Conservation (phyloP, 1,139 yeast species). For the Taphrina flavorubra region DNA sequence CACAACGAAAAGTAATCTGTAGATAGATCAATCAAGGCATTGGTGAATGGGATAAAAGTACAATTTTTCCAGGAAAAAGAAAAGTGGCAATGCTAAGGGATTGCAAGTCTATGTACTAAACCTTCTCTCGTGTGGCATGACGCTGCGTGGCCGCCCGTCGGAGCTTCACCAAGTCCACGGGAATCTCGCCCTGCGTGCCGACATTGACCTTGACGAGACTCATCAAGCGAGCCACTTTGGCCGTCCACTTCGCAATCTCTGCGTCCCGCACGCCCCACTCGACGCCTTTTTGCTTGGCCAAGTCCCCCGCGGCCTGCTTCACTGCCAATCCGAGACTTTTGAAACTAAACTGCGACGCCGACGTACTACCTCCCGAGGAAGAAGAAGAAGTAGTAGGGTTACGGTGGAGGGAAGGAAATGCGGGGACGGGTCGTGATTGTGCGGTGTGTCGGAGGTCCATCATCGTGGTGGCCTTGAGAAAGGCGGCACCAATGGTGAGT, state of each 20-base stretch:
- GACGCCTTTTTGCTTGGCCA: conserved; percentile 38
- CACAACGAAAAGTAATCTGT: neutral
- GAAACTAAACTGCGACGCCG: conserved; percentile 18
- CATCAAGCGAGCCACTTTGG: conserved; percentile 32
- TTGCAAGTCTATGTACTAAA: too few species aligned
- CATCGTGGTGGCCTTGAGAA: conserved; percentile 36
- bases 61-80: neutral
- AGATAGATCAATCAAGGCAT: too few species aligned
- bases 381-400: too few species aligned
- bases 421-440: conserved; percentile 18
- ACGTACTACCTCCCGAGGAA: neutral
- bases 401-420: conserved; percentile 13
- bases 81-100: too few species aligned
- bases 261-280: conserved; percentile 40
- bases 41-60: neutral
- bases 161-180: conserved; percentile 24
- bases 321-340: conserved; percentile 26
- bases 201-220: conserved; percentile 24
- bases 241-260: conserved; percentile 35
- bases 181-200: conserved; percentile 27
- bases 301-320: conserved; percentile 37
- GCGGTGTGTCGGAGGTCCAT: conserved; percentile 37
- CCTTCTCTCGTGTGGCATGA: neutral
- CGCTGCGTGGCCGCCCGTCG: conserved; percentile 10
- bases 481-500: conserved; percentile 37